A percentile compares a stretch with the other conserved stretches of the same genome.
Evolutionary conservation across 163 green algal genomes (phyloP).

Genomic region (Chlorella variabilis): DNA sequence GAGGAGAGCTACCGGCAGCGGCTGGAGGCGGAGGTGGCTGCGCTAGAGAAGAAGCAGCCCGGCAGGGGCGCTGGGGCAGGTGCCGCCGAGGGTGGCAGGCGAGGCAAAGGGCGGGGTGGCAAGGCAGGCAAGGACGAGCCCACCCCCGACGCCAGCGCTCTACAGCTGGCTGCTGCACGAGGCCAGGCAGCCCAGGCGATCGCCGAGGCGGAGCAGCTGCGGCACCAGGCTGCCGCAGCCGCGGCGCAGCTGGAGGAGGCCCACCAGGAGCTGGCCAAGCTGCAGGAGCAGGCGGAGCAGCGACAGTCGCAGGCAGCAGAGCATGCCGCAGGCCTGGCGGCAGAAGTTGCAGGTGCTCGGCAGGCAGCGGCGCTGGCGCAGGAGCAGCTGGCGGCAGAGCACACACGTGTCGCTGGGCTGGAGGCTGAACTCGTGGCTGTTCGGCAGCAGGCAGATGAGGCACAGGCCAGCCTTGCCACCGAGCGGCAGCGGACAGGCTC

Average conservation of each 20-base stretch:
- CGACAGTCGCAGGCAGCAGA: not conserved
- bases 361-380: not conserved
- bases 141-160: not conserved
- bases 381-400: not conserved
- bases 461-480: not conserved
- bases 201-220: not conserved
- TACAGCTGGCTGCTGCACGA: constrained; percentile 6
- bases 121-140: not conserved
- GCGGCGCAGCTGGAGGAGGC: constrained; percentile 2
- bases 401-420: not conserved
- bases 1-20: constrained; percentile 54
- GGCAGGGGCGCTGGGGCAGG: constrained; percentile 1
- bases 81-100: constrained; percentile 5
- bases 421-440: not conserved
- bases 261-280: not conserved
- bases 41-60: constrained; percentile 33
- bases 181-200: not conserved
- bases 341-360: not conserved
- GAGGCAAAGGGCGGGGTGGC: not conserved
- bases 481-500: not conserved
- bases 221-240: not conserved
- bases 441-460: not conserved
- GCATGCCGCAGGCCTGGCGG: not conserved
- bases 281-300: constrained; percentile 18
- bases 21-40: constrained; percentile 34